Evolutionary conservation across 2,329 filamentous ascomycete genomes (phyloP), one percentile per base, ranked within the genome.

Genomic region (Pestalotiopsis sp.): DNA sequence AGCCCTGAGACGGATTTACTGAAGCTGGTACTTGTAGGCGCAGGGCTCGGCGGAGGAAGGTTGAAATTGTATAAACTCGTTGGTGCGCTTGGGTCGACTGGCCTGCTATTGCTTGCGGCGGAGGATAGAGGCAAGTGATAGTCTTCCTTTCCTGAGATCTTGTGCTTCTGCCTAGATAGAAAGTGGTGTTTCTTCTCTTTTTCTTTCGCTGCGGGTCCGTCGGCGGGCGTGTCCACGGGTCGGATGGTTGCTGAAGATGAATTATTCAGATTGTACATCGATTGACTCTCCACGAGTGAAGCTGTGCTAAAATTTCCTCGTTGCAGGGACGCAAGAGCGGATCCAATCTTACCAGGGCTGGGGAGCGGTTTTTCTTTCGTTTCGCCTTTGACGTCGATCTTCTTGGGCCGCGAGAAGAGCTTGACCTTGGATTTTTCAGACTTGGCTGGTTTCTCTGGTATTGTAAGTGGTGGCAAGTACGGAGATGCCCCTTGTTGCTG

Each of bases 101-200:
- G 91, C 72, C 88, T 87, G 1, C 92, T 94, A 75, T 93, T 95
- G 79, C 91, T 94, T 69, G 90, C 88, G 2, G 91, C 91, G 3
- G 92, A 94, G 0, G 92, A 94, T 2, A 95, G 81, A 2, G 92
- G 91, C 3, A 94, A 83, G 73, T 91, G 87, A 71, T 89, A 90
- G 70, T 94, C 92, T 71, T 93, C 91, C 79, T 91, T 92, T 74
- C 87, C 87, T 71, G 87, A 90, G 68, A 93, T 82, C 78, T 94
- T 95, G 75, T 94, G 88, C 76, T 94, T 95, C 76, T 93, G 92
- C 52, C 93, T 86, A 7, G 92, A 93, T 66, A 95, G 78, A 73
- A 95, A 95, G 75, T 95, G 90, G 73, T 94, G 93, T 72, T 92
- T 92, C 81, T 92, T 92, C 74, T 93, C 90, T 80, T 92, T 93